These are phyloP conservation scores for Colletotrichum shisoi DNA, from an alignment of 2,329 filamentous ascomycete genomes.

Conservation along the genomic window DNA sequence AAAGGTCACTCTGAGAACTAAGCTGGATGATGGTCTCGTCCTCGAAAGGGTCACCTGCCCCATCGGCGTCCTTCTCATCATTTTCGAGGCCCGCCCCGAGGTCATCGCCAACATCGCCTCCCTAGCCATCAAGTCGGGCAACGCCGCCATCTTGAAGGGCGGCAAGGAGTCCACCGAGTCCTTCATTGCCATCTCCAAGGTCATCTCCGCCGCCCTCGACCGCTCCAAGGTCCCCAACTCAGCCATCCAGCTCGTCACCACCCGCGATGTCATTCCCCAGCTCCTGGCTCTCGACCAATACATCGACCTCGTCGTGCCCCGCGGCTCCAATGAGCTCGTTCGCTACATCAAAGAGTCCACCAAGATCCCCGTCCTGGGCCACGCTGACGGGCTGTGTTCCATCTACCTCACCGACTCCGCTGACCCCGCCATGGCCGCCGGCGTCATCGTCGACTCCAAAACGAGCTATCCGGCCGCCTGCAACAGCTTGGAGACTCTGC, in stretches of 20 bases:
- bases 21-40: constrained; percentile 83
- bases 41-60: constrained; percentile 91
- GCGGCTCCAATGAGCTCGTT: constrained; percentile 89
- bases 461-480: constrained; percentile 94
- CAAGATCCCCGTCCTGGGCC: constrained; percentile 93
- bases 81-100: constrained; percentile 96
- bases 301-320: constrained; percentile 94
- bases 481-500: constrained; percentile 90
- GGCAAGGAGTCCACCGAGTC: constrained; percentile 95
- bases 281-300: constrained; percentile 85
- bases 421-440: constrained; percentile 73
- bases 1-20: constrained; percentile 81
- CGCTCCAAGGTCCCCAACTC: constrained; percentile 79
- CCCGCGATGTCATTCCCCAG: constrained; percentile 86
- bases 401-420: constrained; percentile 85
- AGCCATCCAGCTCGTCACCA: constrained; percentile 92
- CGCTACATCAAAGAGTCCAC: constrained; percentile 89
- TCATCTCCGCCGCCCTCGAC: constrained; percentile 80
- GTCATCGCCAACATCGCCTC: constrained; percentile 98
- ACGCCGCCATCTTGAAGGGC: constrained; percentile 94
- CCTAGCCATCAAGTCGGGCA: constrained; percentile 94
- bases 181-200: constrained; percentile 87
- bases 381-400: constrained; percentile 91
- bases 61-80: constrained; percentile 96
- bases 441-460: constrained; percentile 89